Evolutionary conservation across 2,329 filamentous ascomycete genomes (phyloP), one percentile per base, ranked within the genome.

Genomic region (Thelonectria discophora): DNA sequence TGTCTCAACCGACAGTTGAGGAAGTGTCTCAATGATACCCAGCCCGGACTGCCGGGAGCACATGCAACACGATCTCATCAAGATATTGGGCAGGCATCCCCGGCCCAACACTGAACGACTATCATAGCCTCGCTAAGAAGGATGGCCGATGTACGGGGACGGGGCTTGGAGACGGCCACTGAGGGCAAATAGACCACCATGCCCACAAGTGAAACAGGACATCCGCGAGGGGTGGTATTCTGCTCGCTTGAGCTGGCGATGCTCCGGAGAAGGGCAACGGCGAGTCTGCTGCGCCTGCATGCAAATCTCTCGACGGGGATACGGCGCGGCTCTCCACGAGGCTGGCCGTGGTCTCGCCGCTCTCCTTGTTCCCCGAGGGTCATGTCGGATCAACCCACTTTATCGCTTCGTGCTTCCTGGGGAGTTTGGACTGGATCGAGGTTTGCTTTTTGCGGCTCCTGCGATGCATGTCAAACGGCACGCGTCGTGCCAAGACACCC

Each of bases 381-480:
- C 17, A 37, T 49, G 27, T 8, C 49, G 48, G 24, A 37, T 57
- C 54, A 56, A 56, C 45, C 21, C 45, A 52, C 32, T 55, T 48
- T 48, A 24, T 17, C 17, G 20, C 27, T 46, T 50, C n/a, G 21
- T 39, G 20, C 27, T 46, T 50, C n/a, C 30, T 39, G 34, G 54
- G 46, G 46, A 40, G 58, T 54, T 59, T 43, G 54, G 52, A 55
- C 34, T 15, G 34, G 12, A 37, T 53, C 34, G 42, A 47, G 43
- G 40, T 52, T 60, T 63, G 50, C 12, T 43, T 49, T 59, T 55
- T 56, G 50, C 54, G 55, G 52, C 57, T 64, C 53, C 52, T 46
- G 30, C 57, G 48, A 64, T 63, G 60, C 57, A 66, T 55, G 60
- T 65, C 45, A 65, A 60, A 59, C 54, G 42, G 62, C 54, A 53